These are phyloP conservation scores for Persicaria tinctoria DNA, from an alignment of 148 eudicot species.

Conservation along the genomic window DNA sequence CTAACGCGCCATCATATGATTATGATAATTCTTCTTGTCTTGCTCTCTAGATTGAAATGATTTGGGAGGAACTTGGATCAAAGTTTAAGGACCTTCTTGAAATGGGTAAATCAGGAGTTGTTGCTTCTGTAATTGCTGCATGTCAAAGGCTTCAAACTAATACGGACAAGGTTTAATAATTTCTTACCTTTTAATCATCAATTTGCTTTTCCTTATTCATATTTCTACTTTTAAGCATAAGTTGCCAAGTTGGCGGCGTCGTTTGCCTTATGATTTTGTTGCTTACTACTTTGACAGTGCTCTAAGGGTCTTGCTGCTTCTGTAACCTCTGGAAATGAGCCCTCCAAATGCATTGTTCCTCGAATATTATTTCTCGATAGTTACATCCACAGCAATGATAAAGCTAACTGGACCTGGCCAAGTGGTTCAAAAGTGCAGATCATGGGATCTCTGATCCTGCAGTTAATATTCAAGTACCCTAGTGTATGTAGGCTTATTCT, in stretches of 20 bases:
- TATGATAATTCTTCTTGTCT: conserved; percentile 2
- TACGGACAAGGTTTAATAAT: conserved; percentile 49
- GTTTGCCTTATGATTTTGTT: conserved; percentile 12
- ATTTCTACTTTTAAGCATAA: neutral
- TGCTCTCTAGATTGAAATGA: conserved; percentile 48
- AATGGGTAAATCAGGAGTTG: conserved; percentile 70
- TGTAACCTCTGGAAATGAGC: conserved; percentile 44
- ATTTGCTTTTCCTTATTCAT: neutral
- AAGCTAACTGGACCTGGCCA: conserved; percentile 76
- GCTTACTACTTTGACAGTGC: conserved; percentile 45
- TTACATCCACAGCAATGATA: conserved; percentile 48
- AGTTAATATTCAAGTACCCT: conserved; percentile 65
- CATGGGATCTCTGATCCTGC: conserved; percentile 85
- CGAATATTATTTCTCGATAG: conserved; percentile 67
- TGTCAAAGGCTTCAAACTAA: conserved; percentile 65
- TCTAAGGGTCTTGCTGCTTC: conserved; percentile 82
- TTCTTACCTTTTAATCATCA: neutral
- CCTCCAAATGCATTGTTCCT: conserved; percentile 56
- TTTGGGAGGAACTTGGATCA: conserved; percentile 71
- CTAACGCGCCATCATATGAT: neutral
- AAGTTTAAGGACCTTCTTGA: conserved; percentile 66
- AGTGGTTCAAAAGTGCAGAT: conserved; percentile 60
- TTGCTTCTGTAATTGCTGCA: conserved; percentile 78
- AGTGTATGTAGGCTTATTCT: conserved; percentile 47
- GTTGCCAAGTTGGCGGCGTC: neutral